phyloP scores from a whole-genome alignment of 177 flowering plant species.

The Vitis hybrid region DNA sequence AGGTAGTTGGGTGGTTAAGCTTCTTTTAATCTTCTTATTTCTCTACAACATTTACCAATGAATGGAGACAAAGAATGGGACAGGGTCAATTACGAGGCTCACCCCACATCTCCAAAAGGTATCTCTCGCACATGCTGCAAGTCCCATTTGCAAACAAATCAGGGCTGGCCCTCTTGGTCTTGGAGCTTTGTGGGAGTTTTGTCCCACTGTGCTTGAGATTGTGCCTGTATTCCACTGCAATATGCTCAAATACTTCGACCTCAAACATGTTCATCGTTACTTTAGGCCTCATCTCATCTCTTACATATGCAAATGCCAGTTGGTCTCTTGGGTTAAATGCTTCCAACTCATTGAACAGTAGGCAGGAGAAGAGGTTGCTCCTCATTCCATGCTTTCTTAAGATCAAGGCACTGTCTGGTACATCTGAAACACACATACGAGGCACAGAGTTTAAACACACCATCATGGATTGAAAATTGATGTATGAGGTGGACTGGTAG shows the following conservation, averaged over 20 bases:
- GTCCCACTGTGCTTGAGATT: conserved; percentile 40
- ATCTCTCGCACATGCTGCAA: conserved; percentile 44
- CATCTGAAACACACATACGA: conserved; percentile 52
- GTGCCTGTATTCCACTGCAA: conserved; percentile 80
- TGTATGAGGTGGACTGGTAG: too few species aligned
- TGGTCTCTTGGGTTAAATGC: conserved; percentile 95
- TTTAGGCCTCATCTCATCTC: conserved; percentile 74
- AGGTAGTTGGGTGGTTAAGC: not conserved
- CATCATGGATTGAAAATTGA: too few species aligned
- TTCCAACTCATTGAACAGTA: conserved; percentile 84
- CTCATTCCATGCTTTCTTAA: conserved; percentile 68
- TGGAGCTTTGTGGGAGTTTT: not conserved
- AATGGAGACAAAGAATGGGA: not conserved
- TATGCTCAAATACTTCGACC: conserved; percentile 79
- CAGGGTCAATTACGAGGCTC: conserved; percentile 47
- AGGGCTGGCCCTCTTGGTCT: conserved; percentile 30
- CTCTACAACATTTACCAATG: not conserved
- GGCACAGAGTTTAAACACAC: too few species aligned
- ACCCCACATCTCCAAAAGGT: conserved; percentile 75
- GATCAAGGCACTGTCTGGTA: conserved; percentile 86
- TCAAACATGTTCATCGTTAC: conserved; percentile 84
- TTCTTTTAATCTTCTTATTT: not conserved
- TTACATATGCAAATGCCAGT: conserved; percentile 82
- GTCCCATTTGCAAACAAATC: conserved; percentile 35
- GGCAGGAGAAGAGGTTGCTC: conserved; percentile 78